These are phyloP conservation scores for Protostelium mycophagum DNA, from an alignment of 78 protist genomes.

Conservation along the genomic window DNA sequence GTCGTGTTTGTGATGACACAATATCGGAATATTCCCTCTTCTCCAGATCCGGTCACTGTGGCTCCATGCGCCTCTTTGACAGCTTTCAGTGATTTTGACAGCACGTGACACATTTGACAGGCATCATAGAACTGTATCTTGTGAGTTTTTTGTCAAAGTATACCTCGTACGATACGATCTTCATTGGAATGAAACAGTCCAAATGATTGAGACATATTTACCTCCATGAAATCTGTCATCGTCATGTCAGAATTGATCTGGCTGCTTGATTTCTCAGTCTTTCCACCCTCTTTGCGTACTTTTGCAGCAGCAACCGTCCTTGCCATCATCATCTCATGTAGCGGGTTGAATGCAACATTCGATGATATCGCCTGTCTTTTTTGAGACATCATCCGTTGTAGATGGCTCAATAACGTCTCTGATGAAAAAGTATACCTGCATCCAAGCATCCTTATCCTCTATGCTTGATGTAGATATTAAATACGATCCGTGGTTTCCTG, in stretches of 20 bases:
- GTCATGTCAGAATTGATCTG: background rate
- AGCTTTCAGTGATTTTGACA: background rate
- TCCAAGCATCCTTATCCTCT: conserved; percentile 62
- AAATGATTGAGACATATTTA: background rate
- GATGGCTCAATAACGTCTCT: too few species aligned
- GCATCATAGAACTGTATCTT: background rate
- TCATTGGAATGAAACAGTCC: too few species aligned
- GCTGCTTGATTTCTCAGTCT: background rate
- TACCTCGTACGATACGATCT: too few species aligned
- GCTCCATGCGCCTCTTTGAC: background rate
- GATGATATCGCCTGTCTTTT: background rate
- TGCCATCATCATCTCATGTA: background rate
- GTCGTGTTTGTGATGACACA: background rate
- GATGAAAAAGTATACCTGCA: too few species aligned
- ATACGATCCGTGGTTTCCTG: conserved; percentile 60
- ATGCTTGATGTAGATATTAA: conserved; percentile 44
- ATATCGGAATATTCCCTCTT: background rate
- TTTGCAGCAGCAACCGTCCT: background rate
- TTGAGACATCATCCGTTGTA: too few species aligned
- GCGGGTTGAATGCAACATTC: background rate
- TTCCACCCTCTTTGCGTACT: background rate
- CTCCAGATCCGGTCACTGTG: background rate
- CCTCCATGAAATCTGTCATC: background rate
- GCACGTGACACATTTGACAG: background rate
- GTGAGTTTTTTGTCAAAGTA: background rate